Evolutionary conservation across 495 filamentous ascomycete genomes (phyloP).

Genomic region (Neurospora intermedia): DNA sequence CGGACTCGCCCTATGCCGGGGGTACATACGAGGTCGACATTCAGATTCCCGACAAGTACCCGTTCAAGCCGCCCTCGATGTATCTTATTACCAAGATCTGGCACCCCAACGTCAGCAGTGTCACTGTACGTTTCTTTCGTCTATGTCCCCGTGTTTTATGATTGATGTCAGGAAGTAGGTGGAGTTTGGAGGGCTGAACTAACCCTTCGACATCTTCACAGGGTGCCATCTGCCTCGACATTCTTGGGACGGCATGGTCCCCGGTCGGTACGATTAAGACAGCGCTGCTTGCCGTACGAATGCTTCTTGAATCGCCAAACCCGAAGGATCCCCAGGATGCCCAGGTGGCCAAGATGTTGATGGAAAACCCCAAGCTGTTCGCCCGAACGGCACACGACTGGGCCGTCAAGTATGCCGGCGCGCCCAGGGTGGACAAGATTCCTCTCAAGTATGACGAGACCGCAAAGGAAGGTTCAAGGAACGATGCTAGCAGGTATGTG

Average conservation of each 20-base stretch:
- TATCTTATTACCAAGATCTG: slow-evolving; percentile 91
- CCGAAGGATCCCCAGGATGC: slow-evolving; percentile 96
- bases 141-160: background rate
- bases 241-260: slow-evolving; percentile 80
- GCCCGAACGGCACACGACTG: slow-evolving; percentile 78
- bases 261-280: slow-evolving; percentile 95
- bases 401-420: slow-evolving; percentile 75
- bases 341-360: slow-evolving; percentile 86
- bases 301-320: slow-evolving; percentile 84
- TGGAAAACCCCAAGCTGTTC: slow-evolving; percentile 67
- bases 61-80: slow-evolving; percentile 88
- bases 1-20: slow-evolving; percentile 89
- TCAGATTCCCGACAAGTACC: slow-evolving; percentile 78
- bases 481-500: slow-evolving; percentile 30
- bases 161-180: background rate
- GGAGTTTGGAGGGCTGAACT: background rate
- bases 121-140: slow-evolving; percentile 56
- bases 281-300: slow-evolving; percentile 84
- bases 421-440: slow-evolving; percentile 40
- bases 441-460: slow-evolving; percentile 9
- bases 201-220: slow-evolving; percentile 18
- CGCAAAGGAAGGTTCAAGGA: slow-evolving; percentile 9
- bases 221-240: slow-evolving; percentile 97
- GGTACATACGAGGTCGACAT: slow-evolving; percentile 79
- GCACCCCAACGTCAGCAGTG: slow-evolving; percentile 95